phyloP scores from a whole-genome alignment of 1,139 yeast species.

The Arxiozyma slooffiae region DNA sequence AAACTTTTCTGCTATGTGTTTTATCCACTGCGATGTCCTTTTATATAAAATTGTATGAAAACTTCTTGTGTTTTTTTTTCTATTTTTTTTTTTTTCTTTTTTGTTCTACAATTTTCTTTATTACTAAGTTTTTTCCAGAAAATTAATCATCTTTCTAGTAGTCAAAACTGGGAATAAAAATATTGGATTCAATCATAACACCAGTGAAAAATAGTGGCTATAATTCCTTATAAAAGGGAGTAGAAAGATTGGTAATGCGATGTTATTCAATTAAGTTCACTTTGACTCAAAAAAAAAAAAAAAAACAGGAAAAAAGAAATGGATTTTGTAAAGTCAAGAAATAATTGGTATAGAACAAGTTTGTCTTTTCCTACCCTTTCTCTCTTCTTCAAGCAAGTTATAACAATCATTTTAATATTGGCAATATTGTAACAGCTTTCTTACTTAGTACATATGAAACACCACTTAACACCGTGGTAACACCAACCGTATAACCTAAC shows the following conservation, averaged over 20 bases:
- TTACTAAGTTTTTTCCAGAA: background rate
- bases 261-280: background rate
- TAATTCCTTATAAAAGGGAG: background rate
- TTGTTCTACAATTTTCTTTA: background rate
- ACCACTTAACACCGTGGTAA: slow-evolving; percentile 74
- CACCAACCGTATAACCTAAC: slow-evolving; percentile 55
- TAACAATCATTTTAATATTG: background rate
- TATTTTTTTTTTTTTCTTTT: too few relatives aligned
- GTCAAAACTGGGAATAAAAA: too few relatives aligned
- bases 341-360: background rate
- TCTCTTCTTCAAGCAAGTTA: background rate
- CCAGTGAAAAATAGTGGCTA: background rate
- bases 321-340: background rate
- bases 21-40: too few relatives aligned
- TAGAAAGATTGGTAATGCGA: background rate
- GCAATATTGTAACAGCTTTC: slow-evolving; percentile 42
- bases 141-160: background rate
- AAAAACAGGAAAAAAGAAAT: too few relatives aligned
- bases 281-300: background rate
- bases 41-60: too few relatives aligned
- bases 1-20: too few relatives aligned
- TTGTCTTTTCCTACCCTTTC: background rate
- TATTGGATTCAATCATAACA: too few relatives aligned
- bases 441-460: slow-evolving; percentile 61
- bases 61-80: too few relatives aligned